These are phyloP conservation scores for Macrolepiota fuliginosa DNA, from an alignment of 768 basidiomycete species.

Conservation along the genomic window DNA sequence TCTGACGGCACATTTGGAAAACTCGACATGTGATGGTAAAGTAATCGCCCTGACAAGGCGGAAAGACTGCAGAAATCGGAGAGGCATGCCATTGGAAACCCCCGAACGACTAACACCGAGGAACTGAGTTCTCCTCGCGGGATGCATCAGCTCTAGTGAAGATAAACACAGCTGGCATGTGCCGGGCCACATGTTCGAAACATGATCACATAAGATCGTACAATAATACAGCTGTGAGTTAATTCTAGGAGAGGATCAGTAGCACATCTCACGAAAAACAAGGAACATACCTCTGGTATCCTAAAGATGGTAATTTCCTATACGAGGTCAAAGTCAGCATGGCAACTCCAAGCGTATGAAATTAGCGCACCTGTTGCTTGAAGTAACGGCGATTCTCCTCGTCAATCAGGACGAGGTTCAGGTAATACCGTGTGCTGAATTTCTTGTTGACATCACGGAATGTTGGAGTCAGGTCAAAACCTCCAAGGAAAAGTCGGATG, in stretches of 20 bases:
- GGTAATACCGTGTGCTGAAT: constrained; percentile 95
- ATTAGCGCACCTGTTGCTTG: constrained; percentile 77
- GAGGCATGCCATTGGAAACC: too few species aligned
- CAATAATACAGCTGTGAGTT: constrained; percentile 3
- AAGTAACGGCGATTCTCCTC: constrained; percentile 98
- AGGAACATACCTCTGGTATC: constrained; percentile 12
- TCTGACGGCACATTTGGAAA: too few species aligned
- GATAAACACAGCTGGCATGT: too few species aligned
- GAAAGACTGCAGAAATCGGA: too few species aligned
- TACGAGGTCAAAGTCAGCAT: too few species aligned
- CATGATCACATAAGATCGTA: not conserved
- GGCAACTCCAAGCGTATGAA: not conserved
- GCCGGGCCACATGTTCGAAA: not conserved
- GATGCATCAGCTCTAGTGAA: too few species aligned
- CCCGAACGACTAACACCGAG: too few species aligned
- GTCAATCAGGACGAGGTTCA: constrained; percentile 96
- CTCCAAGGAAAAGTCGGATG: constrained; percentile 95
- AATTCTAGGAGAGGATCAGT: not conserved
- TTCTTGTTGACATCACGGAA: constrained; percentile 99
- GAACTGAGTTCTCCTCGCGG: too few species aligned
- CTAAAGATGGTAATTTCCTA: constrained; percentile 19
- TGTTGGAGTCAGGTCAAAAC: constrained; percentile 97
- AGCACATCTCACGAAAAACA: not conserved
- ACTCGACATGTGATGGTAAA: too few species aligned
- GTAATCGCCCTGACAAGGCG: too few species aligned